Conservation (phyloP, 202 grass and related monocot species). For the Bolboschoenoplectus hybrid region DNA sequence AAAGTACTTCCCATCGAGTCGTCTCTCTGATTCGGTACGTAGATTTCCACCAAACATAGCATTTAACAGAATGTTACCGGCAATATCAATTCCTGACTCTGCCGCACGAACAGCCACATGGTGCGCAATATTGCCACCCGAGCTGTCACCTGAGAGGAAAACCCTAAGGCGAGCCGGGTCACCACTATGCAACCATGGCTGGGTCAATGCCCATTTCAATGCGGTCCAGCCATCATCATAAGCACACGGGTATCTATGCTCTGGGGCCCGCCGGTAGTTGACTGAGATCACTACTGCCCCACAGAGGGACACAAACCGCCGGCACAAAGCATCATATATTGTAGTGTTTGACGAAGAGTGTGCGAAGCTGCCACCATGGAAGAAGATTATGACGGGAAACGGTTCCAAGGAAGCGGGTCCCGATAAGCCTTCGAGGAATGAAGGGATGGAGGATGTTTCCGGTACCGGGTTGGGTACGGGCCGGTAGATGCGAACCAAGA, state of each 20-base stretch:
- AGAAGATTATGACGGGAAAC: constrained; percentile 97
- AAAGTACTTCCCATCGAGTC: constrained; percentile 93
- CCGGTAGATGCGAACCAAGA: constrained; percentile 87
- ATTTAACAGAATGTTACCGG: constrained; percentile 90
- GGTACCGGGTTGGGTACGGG: constrained; percentile 40
- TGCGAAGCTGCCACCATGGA: constrained; percentile 95
- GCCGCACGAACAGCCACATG: constrained; percentile 80
- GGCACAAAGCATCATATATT: constrained; percentile 93
- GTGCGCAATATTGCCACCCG: constrained; percentile 94
- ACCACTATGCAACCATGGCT: constrained; percentile 79
- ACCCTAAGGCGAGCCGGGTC: constrained; percentile 48
- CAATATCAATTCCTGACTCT: constrained; percentile 62
- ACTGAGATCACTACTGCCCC: constrained; percentile 86
- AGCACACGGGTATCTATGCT: constrained; percentile 88
- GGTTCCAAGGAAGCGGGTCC: constrained; percentile 62
- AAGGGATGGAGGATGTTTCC: constrained; percentile 45
- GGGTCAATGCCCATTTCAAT: constrained; percentile 75
- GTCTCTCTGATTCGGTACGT: constrained; percentile 80
- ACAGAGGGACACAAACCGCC: constrained; percentile 73
- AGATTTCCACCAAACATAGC: constrained; percentile 86
- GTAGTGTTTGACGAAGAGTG: constrained; percentile 75
- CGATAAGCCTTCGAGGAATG: constrained; percentile 57
- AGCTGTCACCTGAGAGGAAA: constrained; percentile 93
- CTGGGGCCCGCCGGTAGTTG: constrained; percentile 89
- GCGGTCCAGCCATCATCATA: constrained; percentile 92